Conservation (phyloP, 176 grass and related monocot species). For the Carex cristatella region DNA sequence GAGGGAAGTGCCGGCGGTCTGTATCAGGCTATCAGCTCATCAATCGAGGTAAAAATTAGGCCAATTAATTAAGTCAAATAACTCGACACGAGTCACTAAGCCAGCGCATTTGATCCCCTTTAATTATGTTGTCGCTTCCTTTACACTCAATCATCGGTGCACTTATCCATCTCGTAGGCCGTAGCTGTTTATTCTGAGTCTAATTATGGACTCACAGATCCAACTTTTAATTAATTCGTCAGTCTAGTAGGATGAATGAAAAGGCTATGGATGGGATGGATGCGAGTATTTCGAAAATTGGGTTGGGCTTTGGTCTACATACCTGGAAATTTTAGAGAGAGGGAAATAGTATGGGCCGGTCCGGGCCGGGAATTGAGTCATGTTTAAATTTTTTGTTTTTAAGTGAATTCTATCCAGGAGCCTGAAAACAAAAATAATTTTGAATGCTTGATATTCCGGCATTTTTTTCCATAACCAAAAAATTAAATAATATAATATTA, state of each 20-base stretch:
- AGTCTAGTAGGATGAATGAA: background rate
- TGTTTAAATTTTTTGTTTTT: background rate
- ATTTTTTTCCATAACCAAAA: too few species aligned
- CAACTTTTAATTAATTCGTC: background rate
- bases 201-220: background rate
- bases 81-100: background rate
- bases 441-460: too few species aligned
- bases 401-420: background rate
- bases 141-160: background rate
- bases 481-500: too few species aligned
- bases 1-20: slow-evolving; percentile 5
- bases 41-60: background rate
- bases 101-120: background rate
- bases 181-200: background rate
- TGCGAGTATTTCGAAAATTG: background rate
- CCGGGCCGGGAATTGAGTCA: background rate
- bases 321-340: background rate
- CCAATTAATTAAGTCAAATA: background rate
- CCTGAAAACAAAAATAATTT: too few species aligned
- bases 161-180: background rate
- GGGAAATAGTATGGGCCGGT: background rate
- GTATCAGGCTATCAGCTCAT: background rate
- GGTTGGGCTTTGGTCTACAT: background rate
- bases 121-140: background rate
- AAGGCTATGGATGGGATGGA: background rate